Percentiles rank a stretch among this genome's conserved stretches.
These are phyloP conservation scores for Gryganskiella cystojenkinii DNA, from an alignment of 192 early-diverging fungal genomes.

Conservation along the genomic window DNA sequence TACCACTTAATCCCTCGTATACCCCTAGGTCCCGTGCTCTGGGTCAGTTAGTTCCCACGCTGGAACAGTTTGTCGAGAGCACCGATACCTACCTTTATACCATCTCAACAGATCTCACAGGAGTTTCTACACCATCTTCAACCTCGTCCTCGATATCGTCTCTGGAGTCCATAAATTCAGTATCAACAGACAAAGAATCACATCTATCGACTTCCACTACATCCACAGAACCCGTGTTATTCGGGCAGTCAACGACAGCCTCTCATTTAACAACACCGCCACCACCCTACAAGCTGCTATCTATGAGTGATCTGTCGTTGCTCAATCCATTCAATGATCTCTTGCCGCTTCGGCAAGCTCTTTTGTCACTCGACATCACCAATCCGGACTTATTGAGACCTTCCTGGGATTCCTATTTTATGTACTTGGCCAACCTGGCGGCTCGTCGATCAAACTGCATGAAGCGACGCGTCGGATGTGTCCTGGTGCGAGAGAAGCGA, in stretches of 20 bases:
- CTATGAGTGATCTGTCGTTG: slow-evolving; percentile 69
- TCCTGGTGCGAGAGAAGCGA: slow-evolving; percentile 86
- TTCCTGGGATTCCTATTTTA: slow-evolving; percentile 98
- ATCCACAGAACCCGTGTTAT: too few species aligned
- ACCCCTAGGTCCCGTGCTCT: slow-evolving; percentile 10
- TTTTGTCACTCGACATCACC: slow-evolving; percentile 68
- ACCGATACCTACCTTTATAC: slow-evolving; percentile 66
- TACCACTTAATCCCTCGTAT: neutral
- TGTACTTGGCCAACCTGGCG: slow-evolving; percentile 92
- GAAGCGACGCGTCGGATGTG: slow-evolving; percentile 97
- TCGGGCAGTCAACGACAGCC: too few species aligned
- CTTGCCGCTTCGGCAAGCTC: slow-evolving; percentile 45
- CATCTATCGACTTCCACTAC: neutral
- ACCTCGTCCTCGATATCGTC: neutral
- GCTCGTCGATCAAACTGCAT: slow-evolving; percentile 95
- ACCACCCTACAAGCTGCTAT: slow-evolving; percentile 53
- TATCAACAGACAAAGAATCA: neutral
- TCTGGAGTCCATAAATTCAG: neutral
- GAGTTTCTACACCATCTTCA: slow-evolving; percentile 4
- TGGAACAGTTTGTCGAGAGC: slow-evolving; percentile 69
- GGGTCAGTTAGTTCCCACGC: slow-evolving; percentile 19
- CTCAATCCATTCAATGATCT: slow-evolving; percentile 65
- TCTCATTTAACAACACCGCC: slow-evolving; percentile 2
- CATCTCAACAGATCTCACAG: slow-evolving; percentile 4
- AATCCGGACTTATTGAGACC: slow-evolving; percentile 86